These are phyloP conservation scores for Pseudozyma tsukubaensis DNA, from an alignment of 1,284 basidiomycete species.

Conservation along the genomic window DNA sequence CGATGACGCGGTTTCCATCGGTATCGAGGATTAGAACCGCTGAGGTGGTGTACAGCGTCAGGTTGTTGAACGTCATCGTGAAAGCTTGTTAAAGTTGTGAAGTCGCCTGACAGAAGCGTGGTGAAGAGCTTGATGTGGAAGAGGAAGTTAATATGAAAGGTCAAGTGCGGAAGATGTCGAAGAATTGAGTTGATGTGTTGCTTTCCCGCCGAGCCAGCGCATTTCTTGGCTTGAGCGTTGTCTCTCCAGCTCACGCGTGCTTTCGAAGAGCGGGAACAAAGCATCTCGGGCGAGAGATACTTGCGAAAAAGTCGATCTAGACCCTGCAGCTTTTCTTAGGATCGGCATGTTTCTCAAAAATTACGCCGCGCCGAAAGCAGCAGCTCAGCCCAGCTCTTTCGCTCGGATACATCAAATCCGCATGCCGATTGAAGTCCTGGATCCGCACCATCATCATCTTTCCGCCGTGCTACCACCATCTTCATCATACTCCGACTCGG, in stretches of 20 bases:
- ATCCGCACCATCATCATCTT: too few species aligned
- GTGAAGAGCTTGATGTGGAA: too few species aligned
- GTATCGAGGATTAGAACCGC: conserved; percentile 88
- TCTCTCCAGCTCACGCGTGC: conserved; percentile 11
- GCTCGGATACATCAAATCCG: too few species aligned
- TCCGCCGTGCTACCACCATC: too few species aligned
- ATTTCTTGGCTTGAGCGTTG: conserved; percentile 14
- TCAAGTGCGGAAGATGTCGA: too few species aligned
- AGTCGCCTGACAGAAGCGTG: neutral
- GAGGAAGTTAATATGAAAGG: too few species aligned
- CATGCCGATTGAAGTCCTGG: too few species aligned
- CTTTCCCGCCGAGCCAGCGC: conserved; percentile 9
- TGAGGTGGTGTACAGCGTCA: conserved; percentile 67
- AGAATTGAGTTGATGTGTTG: conserved; percentile 15
- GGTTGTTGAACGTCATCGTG: conserved; percentile 59
- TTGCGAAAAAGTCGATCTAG: neutral
- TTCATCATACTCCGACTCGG: too few species aligned
- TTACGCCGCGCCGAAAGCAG: too few species aligned
- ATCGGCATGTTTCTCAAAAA: too few species aligned
- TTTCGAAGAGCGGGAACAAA: neutral
- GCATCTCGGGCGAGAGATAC: conserved; percentile 14
- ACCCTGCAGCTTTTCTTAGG: conserved; percentile 9
- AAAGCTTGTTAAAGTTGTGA: neutral
- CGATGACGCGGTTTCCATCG: conserved; percentile 91
- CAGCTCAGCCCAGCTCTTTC: too few species aligned